Base-by-base conservation (phyloP, 1,284 basidiomycete species). In the Gomphus bonarii region DNA sequence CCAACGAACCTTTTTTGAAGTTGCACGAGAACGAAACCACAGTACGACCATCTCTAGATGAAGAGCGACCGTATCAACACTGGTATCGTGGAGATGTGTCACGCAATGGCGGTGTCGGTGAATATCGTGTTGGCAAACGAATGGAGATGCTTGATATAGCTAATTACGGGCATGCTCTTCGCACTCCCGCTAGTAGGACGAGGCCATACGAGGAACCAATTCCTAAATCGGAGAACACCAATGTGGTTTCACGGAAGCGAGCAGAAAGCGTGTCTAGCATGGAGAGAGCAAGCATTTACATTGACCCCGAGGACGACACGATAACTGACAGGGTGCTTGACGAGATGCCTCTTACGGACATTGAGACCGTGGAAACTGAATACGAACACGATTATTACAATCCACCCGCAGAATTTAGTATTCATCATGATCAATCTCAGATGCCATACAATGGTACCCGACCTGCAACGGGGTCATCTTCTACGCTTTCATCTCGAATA, bases 81-180 rank as follows among this genome's bases (percentile, higher is more conserved):
- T 89, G 86, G 86, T 89, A 89, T 65, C 81, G 86, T 52, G 86
- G 86, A 2, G 86, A 89, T 61, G 77, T 86, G 3, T 81, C 85
- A 8, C 75, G 87, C 44, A 89, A 89, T 63, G 87, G 86, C 33
- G 86, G 87, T 42, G 87, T 89, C 16, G 86, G 86, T 48, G 86
- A 89, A 67, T 70, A 87, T 57, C 75, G 83, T 25, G 80, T 89
- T 2, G 86, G 80, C 3, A 75, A 75, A 63, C 75, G 81, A 60
- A 74, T 82, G 67, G 86, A 89, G 68, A 89, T 89, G 86, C 66
- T 89, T 55, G 85, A 88, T 64, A 89, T 89, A 60, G 86, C 86
- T 47, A 88, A 82, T 69, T 89, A 85, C 62, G 86, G 86, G 0
- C 83, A 89, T 65, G 72, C 69, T 43, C 65, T 76, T 35, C 65